Conservation (phyloP, 495 filamentous ascomycete species). For the Aspergillus nidulans region DNA sequence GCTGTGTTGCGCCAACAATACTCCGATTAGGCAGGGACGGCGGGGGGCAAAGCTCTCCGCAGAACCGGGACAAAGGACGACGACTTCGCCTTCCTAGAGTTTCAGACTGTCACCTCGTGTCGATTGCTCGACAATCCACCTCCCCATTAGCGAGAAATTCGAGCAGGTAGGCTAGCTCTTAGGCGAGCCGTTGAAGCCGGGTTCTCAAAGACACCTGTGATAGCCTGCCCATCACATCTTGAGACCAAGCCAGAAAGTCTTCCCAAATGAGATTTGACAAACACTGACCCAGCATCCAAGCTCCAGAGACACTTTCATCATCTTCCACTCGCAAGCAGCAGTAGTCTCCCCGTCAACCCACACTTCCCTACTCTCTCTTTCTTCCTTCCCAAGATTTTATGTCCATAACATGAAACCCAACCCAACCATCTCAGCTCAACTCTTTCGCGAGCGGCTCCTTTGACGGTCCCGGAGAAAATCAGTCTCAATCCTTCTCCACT, state of each 20-base stretch:
- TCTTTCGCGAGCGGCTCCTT: too few relatives aligned
- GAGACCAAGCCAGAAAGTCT: background rate
- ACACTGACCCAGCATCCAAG: background rate
- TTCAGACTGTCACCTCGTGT: background rate
- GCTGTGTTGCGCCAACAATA: slow-evolving; percentile 24
- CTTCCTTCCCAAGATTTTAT: too few relatives aligned
- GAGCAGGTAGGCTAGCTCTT: background rate
- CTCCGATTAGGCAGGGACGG: slow-evolving; percentile 19
- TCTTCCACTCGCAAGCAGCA: too few relatives aligned
- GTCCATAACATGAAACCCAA: too few relatives aligned
- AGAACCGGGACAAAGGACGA: background rate
- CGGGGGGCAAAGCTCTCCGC: slow-evolving; percentile 3
- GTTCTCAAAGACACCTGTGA: background rate
- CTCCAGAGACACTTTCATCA: background rate
- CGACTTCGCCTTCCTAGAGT: background rate
- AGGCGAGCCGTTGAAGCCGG: background rate
- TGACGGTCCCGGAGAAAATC: too few relatives aligned
- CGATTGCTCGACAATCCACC: background rate
- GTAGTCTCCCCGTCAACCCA: too few relatives aligned
- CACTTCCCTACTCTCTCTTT: too few relatives aligned
- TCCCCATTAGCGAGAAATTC: background rate
- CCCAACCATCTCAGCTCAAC: background rate
- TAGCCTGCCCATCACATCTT: background rate
- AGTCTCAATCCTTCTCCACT: slow-evolving; percentile 28
- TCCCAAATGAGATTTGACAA: background rate